Percentiles rank a stretch among this genome's conserved stretches.
Evolutionary conservation across 257 asterid genomes (phyloP).

Genomic region (Salvia miltiorrhiza): DNA sequence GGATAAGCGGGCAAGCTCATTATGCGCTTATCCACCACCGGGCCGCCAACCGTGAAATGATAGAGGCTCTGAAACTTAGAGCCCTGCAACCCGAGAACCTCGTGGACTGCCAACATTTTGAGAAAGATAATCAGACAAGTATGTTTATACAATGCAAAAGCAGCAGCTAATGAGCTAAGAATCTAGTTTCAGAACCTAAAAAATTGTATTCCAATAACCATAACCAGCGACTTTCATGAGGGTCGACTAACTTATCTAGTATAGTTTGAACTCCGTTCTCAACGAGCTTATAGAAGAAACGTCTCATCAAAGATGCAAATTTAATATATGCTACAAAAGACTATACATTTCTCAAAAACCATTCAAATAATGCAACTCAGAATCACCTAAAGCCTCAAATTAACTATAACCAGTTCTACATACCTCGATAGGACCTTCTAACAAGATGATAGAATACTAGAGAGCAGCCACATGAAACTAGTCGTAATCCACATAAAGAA

Average conservation of each 20-base stretch:
- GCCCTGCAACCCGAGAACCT: conserved; percentile 72
- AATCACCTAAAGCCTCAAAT: neutral
- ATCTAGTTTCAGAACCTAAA: neutral
- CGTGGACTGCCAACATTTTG: conserved; percentile 63
- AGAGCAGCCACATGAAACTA: neutral
- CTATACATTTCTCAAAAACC: neutral
- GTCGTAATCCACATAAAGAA: neutral
- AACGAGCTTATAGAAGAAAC: neutral
- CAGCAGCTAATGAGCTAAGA: neutral
- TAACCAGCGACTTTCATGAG: neutral
- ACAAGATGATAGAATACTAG: neutral
- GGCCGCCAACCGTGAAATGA: conserved; percentile 86
- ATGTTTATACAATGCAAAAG: neutral
- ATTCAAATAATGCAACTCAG: neutral
- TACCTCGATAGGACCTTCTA: neutral
- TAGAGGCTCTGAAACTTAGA: conserved; percentile 73
- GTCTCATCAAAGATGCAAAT: neutral
- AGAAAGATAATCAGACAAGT: neutral
- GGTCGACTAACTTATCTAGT: neutral
- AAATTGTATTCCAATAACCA: neutral
- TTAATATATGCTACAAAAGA: neutral
- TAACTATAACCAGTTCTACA: neutral
- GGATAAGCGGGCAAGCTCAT: conserved; percentile 96
- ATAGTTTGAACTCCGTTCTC: neutral
- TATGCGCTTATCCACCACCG: conserved; percentile 76